These are phyloP conservation scores for Mimosa pudica DNA, from an alignment of 306 rosid genomes.

Conservation along the genomic window DNA sequence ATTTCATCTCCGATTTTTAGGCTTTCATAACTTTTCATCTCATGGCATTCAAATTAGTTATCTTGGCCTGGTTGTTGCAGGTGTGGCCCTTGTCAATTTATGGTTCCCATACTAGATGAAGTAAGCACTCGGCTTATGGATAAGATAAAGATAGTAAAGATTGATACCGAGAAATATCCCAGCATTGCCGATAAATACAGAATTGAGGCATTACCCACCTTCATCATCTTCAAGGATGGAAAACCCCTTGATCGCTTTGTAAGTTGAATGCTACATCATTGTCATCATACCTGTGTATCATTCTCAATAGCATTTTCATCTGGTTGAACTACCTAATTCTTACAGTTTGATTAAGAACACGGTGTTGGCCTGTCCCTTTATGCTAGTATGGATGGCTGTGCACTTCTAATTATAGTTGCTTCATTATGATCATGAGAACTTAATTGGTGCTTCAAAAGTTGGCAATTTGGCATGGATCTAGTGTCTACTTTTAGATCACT, in stretches of 20 bases:
- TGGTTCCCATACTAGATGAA: constrained; percentile 85
- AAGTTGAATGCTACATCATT: constrained; percentile 41
- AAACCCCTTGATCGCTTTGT: constrained; percentile 78
- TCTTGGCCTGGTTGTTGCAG: constrained; percentile 43
- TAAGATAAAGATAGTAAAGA: constrained; percentile 79
- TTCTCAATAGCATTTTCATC: not conserved
- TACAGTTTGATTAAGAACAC: not conserved
- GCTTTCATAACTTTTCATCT: not conserved
- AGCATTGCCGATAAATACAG: constrained; percentile 71
- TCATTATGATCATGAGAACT: not conserved
- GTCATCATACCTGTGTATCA: constrained; percentile 2
- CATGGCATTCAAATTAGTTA: constrained; percentile 30
- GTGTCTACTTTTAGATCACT: not conserved
- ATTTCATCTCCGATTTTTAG: constrained; percentile 18
- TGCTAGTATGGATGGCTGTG: not conserved
- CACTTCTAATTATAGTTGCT: not conserved
- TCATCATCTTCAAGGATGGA: constrained; percentile 91
- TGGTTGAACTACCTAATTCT: not conserved
- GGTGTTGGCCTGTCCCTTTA: not conserved
- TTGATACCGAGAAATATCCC: constrained; percentile 93
- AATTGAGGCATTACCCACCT: constrained; percentile 90
- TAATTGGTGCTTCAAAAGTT: not conserved
- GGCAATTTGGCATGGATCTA: constrained; percentile 8
- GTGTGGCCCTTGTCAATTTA: constrained; percentile 99
- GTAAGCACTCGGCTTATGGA: constrained; percentile 65